A percentile compares a stretch with the other conserved stretches of the same genome.
Conservation (phyloP, 495 filamentous ascomycete genomes). For the Penicillium odoratum region DNA sequence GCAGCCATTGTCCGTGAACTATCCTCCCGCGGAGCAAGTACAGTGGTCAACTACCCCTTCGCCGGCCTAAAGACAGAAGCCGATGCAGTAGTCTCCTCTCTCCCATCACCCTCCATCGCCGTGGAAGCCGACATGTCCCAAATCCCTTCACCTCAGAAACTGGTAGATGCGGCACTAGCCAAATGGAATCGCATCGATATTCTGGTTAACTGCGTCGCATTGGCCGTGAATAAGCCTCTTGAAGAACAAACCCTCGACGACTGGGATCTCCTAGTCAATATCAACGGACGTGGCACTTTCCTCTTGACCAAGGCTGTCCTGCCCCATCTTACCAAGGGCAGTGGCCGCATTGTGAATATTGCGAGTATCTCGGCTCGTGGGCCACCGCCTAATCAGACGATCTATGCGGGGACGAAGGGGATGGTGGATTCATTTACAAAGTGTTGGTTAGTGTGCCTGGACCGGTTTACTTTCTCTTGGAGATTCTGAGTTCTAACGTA, state of each 20-base stretch:
- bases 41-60: conserved; percentile 38
- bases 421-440: conserved; percentile 39
- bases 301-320: conserved; percentile 36
- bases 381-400: conserved; percentile 28
- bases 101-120: conserved; percentile 12
- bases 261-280: conserved; percentile 38
- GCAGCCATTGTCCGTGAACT: conserved; percentile 37
- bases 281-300: conserved; percentile 39
- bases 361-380: conserved; percentile 25
- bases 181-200: conserved; percentile 32
- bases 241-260: conserved; percentile 40
- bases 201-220: conserved; percentile 39
- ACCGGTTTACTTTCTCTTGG: not conserved
- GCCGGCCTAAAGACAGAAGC: conserved; percentile 17
- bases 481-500: not conserved
- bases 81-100: conserved; percentile 15
- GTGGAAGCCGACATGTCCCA: conserved; percentile 25
- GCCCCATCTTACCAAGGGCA: conserved; percentile 26
- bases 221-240: conserved; percentile 37
- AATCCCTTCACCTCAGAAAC: conserved; percentile 12
- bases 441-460: conserved; percentile 26
- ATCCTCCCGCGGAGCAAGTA: conserved; percentile 43
- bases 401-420: conserved; percentile 29
- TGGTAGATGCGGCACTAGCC: conserved; percentile 21
- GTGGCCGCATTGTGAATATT: conserved; percentile 30